Evolutionary conservation across 2,329 filamentous ascomycete species (phyloP).

Genomic region (Alternaria postmessia): DNA sequence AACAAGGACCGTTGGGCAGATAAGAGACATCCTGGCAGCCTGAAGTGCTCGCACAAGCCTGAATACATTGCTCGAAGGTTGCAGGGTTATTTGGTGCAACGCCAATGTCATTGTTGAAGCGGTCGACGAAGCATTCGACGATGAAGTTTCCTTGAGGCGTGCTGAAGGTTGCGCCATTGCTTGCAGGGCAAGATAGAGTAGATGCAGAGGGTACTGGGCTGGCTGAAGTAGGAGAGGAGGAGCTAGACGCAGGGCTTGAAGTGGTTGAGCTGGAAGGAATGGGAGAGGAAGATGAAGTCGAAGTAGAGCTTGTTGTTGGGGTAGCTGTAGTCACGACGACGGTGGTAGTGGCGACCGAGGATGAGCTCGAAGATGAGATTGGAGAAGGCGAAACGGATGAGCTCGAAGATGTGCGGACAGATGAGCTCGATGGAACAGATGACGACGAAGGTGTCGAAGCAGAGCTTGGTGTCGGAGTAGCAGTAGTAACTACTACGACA

Average conservation of each 20-base stretch:
- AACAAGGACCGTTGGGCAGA: constrained; percentile 21
- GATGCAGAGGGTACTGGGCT: not conserved
- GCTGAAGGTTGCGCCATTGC: constrained; percentile 12
- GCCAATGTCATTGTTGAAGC: constrained; percentile 12
- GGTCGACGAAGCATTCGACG: constrained; percentile 23
- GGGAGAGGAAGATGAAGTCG: not conserved
- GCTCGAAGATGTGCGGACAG: too few species aligned
- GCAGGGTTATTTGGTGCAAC: constrained; percentile 2
- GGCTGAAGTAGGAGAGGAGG: constrained; percentile 4
- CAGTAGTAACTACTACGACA: too few species aligned
- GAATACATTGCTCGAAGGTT: constrained; percentile 13
- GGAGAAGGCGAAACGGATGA: not conserved
- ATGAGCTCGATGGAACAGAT: too few species aligned
- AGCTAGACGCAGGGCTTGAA: not conserved
- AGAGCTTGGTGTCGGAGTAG: too few species aligned
- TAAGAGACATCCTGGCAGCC: constrained; percentile 20
- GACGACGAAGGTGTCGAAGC: too few species aligned
- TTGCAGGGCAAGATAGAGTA: constrained; percentile 14
- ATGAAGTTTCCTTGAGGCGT: constrained; percentile 17
- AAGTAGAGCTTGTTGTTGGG: constrained; percentile 3
- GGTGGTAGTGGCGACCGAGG: not conserved
- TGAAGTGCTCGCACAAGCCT: constrained; percentile 9
- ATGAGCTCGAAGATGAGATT: not conserved
- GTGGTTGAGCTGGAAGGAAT: not conserved
- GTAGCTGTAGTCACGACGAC: not conserved